Conservation (phyloP, 352 stramenopile genomes). For the Globisporangium nunn region DNA sequence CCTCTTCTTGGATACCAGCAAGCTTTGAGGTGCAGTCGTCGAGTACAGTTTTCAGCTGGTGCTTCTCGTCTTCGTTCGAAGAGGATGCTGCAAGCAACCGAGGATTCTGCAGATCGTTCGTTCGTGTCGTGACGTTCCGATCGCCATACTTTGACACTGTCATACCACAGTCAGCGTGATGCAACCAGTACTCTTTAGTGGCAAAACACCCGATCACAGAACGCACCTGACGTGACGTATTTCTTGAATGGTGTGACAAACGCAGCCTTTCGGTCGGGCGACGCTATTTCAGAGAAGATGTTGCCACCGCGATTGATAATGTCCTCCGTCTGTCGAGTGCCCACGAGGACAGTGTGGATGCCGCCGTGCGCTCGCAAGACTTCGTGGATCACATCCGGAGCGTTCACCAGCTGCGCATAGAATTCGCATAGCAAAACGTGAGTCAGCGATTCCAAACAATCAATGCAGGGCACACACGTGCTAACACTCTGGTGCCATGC, state of each 20-base stretch:
- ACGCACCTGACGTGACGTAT: slow-evolving; percentile 72
- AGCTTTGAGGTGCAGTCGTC: slow-evolving; percentile 33
- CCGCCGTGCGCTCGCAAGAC: slow-evolving; percentile 58
- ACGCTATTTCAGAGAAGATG: slow-evolving; percentile 53
- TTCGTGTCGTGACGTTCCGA: slow-evolving; percentile 77
- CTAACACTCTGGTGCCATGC: not conserved
- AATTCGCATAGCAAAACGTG: not conserved
- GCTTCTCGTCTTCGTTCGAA: slow-evolving; percentile 73
- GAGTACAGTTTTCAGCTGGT: slow-evolving; percentile 44
- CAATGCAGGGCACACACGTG: too few species aligned
- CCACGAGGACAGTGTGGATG: slow-evolving; percentile 75
- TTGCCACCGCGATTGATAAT: slow-evolving; percentile 64
- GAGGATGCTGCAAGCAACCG: slow-evolving; percentile 59
- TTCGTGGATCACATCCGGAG: slow-evolving; percentile 79
- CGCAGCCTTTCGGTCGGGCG: slow-evolving; percentile 50
- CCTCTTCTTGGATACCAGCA: slow-evolving; percentile 46
- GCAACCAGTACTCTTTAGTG: not conserved
- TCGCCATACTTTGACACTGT: slow-evolving; percentile 81
- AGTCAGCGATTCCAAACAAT: not conserved
- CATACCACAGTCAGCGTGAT: not conserved
- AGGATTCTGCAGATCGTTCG: slow-evolving; percentile 70
- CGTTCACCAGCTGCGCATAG: slow-evolving; percentile 50
- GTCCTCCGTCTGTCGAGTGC: slow-evolving; percentile 62
- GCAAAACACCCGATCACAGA: not conserved
- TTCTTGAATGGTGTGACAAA: slow-evolving; percentile 84